These are phyloP conservation scores for Hypomontagnella submonticulosa DNA, from an alignment of 495 filamentous ascomycete species.

Conservation along the genomic window DNA sequence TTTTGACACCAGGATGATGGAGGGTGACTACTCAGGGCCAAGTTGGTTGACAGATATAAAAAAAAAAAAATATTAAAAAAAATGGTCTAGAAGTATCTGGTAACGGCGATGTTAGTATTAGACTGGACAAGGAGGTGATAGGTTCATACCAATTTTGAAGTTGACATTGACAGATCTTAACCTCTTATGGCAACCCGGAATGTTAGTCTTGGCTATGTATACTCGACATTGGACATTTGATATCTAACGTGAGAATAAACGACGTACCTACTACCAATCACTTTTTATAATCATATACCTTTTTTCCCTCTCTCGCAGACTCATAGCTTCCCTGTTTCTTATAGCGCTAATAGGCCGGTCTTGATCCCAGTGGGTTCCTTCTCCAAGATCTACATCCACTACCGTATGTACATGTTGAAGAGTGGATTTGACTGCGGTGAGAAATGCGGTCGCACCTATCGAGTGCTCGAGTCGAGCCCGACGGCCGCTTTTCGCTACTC, in stretches of 20 bases:
- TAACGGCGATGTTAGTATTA: constrained; percentile 5
- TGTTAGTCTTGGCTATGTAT: no score
- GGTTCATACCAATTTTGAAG: constrained; percentile 6
- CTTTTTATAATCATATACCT: constrained; percentile 27
- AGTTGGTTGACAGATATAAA: constrained; percentile 17
- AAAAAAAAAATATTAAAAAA: constrained; percentile 2
- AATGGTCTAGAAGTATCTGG: constrained; percentile 18
- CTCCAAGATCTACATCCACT: constrained; percentile 32
- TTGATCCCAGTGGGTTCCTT: constrained; percentile 27
- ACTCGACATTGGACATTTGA: background rate
- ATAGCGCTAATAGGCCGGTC: constrained; percentile 16
- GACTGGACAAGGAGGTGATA: constrained; percentile 14
- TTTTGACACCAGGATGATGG: constrained; percentile 9
- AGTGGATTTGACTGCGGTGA: constrained; percentile 26
- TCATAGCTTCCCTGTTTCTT: constrained; percentile 24
- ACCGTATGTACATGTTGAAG: constrained; percentile 24
- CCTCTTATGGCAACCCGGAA: constrained; percentile 34
- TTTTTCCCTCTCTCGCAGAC: background rate
- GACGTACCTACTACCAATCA: background rate
- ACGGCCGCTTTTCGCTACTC: constrained; percentile 3
- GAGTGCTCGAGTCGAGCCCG: constrained; percentile 10
- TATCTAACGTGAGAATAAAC: constrained; percentile 5
- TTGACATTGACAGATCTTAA: constrained; percentile 20
- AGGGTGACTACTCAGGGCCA: background rate
- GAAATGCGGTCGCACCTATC: constrained; percentile 24